A percentile compares a stretch with the other conserved stretches of the same genome.
Conservation (phyloP, 306 rosid species). For the Trichosanthes truncata region DNA sequence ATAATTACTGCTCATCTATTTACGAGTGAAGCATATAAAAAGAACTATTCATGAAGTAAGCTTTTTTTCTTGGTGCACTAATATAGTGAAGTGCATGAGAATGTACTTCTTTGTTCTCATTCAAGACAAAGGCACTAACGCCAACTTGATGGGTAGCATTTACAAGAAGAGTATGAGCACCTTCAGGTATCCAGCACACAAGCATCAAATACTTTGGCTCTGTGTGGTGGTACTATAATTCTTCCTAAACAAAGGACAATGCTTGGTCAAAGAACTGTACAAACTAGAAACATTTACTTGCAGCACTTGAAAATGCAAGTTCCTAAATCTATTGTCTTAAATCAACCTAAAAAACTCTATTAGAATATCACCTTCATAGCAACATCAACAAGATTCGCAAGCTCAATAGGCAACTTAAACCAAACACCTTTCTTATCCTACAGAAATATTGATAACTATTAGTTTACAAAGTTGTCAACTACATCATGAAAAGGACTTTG, state of each 20-base stretch:
- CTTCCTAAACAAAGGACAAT: slow-evolving; percentile 37
- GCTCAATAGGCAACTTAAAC: slow-evolving; percentile 58
- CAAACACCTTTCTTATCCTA: slow-evolving; percentile 68
- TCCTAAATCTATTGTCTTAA: not conserved
- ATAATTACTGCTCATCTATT: not conserved
- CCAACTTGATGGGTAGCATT: slow-evolving; percentile 77
- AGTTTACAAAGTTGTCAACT: not conserved
- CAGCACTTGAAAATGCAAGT: not conserved
- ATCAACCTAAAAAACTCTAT: not conserved
- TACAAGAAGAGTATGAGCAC: slow-evolving; percentile 50
- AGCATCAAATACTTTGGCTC: slow-evolving; percentile 82
- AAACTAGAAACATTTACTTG: not conserved
- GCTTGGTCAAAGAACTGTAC: not conserved
- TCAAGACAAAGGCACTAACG: slow-evolving; percentile 55
- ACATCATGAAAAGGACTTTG: not conserved
- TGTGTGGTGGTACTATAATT: slow-evolving; percentile 85
- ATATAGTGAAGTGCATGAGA: not conserved
- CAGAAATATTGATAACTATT: slow-evolving; percentile 2
- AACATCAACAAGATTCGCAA: slow-evolving; percentile 46
- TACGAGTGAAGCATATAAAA: not conserved
- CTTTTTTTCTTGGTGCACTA: not conserved
- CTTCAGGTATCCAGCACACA: slow-evolving; percentile 65
- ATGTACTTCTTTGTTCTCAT: slow-evolving; percentile 59
- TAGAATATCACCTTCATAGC: slow-evolving; percentile 40
- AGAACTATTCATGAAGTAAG: not conserved